Percentiles rank a stretch among this genome's conserved stretches.
phyloP scores from a whole-genome alignment of 257 asterid species.

The Nemophila menziesii region DNA sequence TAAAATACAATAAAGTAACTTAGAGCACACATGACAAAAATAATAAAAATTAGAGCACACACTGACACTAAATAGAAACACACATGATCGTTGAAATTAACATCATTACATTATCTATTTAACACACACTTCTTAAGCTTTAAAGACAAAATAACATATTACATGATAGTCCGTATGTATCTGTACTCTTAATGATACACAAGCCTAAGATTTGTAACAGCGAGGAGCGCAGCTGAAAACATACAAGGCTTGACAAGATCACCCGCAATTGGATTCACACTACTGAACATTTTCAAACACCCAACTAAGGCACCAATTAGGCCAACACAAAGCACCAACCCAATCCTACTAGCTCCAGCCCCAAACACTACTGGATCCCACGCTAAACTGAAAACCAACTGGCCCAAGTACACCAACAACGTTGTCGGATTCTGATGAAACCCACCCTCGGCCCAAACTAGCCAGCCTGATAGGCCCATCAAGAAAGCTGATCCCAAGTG shows the following conservation, averaged over 20 bases:
- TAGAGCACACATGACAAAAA: no score
- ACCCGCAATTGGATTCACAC: slow-evolving; percentile 36
- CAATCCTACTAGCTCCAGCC: not conserved
- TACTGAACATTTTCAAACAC: slow-evolving; percentile 37
- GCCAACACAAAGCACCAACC: slow-evolving; percentile 3
- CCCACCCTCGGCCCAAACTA: slow-evolving; percentile 87
- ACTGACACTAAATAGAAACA: no score
- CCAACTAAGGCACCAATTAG: slow-evolving; percentile 40
- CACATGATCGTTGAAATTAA: no score
- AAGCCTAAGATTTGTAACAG: slow-evolving; percentile 4
- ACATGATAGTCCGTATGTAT: no score
- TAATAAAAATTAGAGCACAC: no score
- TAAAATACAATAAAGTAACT: no score
- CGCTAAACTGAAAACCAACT: slow-evolving; percentile 38
- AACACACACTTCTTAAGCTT: no score
- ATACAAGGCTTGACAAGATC: slow-evolving; percentile 3
- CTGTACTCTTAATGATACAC: not conserved
- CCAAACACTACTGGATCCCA: slow-evolving; percentile 75
- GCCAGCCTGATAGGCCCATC: slow-evolving; percentile 81
- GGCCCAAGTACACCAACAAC: slow-evolving; percentile 39
- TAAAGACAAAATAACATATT: no score
- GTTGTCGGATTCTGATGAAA: slow-evolving; percentile 60
- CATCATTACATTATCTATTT: no score
- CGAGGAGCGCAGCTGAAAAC: not conserved
- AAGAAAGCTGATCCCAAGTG: slow-evolving; percentile 40